Conservation (phyloP, 192 early-diverging fungal species). For the Entomortierella parvispora region DNA sequence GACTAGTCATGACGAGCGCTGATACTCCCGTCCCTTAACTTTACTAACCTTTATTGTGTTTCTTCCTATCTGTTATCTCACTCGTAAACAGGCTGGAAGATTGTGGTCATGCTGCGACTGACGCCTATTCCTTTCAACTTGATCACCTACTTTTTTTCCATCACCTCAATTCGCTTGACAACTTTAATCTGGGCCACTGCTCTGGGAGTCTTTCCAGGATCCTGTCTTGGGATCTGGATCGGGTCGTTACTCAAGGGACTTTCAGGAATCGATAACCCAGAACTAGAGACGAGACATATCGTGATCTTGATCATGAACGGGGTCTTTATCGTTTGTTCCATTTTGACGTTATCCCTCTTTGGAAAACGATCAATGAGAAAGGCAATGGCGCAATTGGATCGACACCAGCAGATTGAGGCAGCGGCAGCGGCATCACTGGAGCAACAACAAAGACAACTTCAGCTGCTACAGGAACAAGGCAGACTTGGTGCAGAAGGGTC, state of each 20-base stretch:
- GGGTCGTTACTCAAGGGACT: constrained; percentile 55
- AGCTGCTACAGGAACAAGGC: constrained; percentile 21
- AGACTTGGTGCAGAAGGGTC: neutral
- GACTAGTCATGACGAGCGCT: too few species aligned
- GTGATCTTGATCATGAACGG: constrained; percentile 57
- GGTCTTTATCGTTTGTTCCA: constrained; percentile 48
- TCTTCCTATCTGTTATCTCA: neutral
- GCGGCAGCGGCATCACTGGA: constrained; percentile 29
- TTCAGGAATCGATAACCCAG: constrained; percentile 54
- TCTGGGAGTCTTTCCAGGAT: constrained; percentile 55
- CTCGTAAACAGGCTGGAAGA: constrained; percentile 59
- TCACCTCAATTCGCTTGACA: constrained; percentile 51
- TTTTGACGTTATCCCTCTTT: constrained; percentile 53
- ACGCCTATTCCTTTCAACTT: constrained; percentile 56
- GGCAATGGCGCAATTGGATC: constrained; percentile 48
- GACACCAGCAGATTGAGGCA: constrained; percentile 33
- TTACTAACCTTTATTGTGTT: too few species aligned
- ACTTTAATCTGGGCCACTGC: constrained; percentile 57
- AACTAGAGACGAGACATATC: constrained; percentile 48
- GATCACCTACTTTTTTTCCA: constrained; percentile 58
- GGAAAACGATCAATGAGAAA: constrained; percentile 55
- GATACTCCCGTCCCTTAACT: too few species aligned
- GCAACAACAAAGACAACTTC: constrained; percentile 1
- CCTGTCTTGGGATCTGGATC: constrained; percentile 59
- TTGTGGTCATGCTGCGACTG: constrained; percentile 58